A percentile compares a stretch with the other conserved stretches of the same genome.
phyloP scores from a whole-genome alignment of 169 alveolate genomes.

The Plasmodium sp. region DNA sequence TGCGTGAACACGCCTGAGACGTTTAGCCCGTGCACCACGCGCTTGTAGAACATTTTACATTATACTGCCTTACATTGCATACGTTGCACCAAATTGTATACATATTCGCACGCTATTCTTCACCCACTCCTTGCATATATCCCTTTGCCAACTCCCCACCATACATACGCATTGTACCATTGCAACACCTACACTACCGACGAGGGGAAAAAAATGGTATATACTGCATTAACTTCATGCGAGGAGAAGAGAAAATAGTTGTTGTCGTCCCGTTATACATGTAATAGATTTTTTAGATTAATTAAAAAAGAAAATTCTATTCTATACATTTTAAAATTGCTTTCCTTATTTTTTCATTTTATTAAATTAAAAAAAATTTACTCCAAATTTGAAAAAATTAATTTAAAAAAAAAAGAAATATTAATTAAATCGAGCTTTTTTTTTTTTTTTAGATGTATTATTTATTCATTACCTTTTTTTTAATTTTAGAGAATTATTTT shows the following conservation, averaged over 20 bases:
- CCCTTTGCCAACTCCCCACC: not conserved
- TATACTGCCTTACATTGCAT: not conserved
- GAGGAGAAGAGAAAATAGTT: not conserved
- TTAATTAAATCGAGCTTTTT: not conserved
- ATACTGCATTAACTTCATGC: not conserved
- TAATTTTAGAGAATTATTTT: not conserved
- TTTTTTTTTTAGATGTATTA: not conserved
- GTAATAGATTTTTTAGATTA: slow-evolving; percentile 2
- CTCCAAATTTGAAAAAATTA: not conserved
- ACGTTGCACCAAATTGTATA: no score
- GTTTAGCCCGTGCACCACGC: not conserved
- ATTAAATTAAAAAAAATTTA: not conserved
- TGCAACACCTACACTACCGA: not conserved
- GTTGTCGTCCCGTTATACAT: not conserved
- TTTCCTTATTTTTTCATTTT: not conserved
- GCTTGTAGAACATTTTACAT: not conserved
- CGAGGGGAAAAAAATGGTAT: not conserved
- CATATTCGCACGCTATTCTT: not conserved
- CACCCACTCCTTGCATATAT: not conserved
- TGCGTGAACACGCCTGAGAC: not conserved
- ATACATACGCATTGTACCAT: not conserved
- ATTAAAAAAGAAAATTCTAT: not conserved
- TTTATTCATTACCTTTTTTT: not conserved
- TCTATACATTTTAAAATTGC: not conserved
- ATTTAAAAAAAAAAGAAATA: not conserved